phyloP scores from a whole-genome alignment of 2,329 filamentous ascomycete species.

The Zasmidium citrigriseum region DNA sequence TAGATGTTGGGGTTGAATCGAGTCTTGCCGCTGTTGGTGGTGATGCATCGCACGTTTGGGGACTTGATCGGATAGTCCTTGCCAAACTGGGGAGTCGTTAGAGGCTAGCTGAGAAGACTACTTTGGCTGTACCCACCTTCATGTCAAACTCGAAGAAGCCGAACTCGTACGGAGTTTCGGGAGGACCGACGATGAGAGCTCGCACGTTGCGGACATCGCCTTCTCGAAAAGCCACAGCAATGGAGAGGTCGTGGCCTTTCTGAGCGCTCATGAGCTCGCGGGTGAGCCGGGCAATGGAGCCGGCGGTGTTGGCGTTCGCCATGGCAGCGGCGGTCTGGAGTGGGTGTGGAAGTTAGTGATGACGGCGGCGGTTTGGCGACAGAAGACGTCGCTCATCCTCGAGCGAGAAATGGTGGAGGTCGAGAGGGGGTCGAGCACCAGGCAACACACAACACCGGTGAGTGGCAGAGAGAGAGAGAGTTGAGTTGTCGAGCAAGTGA shows the following conservation, averaged over 20 bases:
- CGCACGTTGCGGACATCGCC: slow-evolving; percentile 84
- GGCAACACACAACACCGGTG: not conserved
- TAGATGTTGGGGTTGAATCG: slow-evolving; percentile 99
- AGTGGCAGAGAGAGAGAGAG: not conserved
- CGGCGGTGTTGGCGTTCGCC: slow-evolving; percentile 30
- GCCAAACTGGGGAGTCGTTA: slow-evolving; percentile 20
- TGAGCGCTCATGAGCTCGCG: slow-evolving; percentile 87
- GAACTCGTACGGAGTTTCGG: slow-evolving; percentile 79
- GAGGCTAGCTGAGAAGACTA: not conserved
- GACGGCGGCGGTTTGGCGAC: not conserved
- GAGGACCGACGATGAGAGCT: slow-evolving; percentile 86
- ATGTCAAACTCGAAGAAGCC: slow-evolving; percentile 84
- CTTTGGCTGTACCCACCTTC: slow-evolving; percentile 12
- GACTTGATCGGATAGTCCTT: slow-evolving; percentile 77
- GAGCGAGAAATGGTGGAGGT: not conserved
- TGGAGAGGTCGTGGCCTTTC: slow-evolving; percentile 77
- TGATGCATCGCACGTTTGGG: slow-evolving; percentile 66
- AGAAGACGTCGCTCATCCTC: not conserved
- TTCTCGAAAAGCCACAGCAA: slow-evolving; percentile 85
- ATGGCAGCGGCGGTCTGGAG: slow-evolving; percentile 12
- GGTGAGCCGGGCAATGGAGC: slow-evolving; percentile 32
- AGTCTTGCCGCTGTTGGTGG: slow-evolving; percentile 84
- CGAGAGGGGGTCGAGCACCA: not conserved
- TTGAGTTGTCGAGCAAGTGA: not conserved
- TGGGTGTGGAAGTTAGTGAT: not conserved